phyloP scores from a whole-genome alignment of 1,284 basidiomycete species.

The Macrocystidia cucumis region DNA sequence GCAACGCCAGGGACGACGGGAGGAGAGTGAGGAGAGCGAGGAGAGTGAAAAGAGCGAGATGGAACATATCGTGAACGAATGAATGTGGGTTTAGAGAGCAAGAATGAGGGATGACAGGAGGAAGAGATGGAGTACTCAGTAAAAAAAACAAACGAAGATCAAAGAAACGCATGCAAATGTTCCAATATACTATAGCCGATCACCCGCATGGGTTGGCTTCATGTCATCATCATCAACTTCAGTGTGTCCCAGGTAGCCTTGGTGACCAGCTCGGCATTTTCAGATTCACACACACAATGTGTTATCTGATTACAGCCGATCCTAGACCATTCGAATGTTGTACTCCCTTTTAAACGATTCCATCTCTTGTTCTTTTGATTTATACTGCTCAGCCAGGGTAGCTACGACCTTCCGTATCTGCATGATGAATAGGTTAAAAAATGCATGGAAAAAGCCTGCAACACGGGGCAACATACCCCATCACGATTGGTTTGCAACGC shows the following conservation, averaged over 20 bases:
- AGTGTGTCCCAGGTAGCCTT: no score
- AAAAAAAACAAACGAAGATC: conserved; percentile 1
- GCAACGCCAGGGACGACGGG: no score
- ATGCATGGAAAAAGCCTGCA: conserved; percentile 11
- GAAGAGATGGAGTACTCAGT: no score
- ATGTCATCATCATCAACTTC: no score
- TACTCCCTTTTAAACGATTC: conserved; percentile 79
- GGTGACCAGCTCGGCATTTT: conserved; percentile 1
- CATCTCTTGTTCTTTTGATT: conserved; percentile 81
- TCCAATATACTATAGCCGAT: no score
- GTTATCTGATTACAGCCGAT: no score
- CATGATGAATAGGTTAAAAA: conserved; percentile 6
- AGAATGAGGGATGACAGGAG: no score
- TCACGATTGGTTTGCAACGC: conserved; percentile 80
- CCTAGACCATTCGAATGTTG: conserved; percentile 59
- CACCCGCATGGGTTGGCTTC: no score
- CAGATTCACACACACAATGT: not conserved
- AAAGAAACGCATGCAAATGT: no score
- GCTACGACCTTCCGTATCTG: conserved; percentile 79
- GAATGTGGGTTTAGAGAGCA: conserved; percentile 3
- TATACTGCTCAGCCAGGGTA: conserved; percentile 79
- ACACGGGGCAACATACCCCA: conserved; percentile 46
- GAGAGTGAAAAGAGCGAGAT: conserved; percentile 6
- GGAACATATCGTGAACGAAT: conserved; percentile 2
- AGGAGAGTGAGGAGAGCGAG: conserved; percentile 1